Base-by-base conservation (phyloP, 768 basidiomycete genomes). In the Flagelloscypha sp. region DNA sequence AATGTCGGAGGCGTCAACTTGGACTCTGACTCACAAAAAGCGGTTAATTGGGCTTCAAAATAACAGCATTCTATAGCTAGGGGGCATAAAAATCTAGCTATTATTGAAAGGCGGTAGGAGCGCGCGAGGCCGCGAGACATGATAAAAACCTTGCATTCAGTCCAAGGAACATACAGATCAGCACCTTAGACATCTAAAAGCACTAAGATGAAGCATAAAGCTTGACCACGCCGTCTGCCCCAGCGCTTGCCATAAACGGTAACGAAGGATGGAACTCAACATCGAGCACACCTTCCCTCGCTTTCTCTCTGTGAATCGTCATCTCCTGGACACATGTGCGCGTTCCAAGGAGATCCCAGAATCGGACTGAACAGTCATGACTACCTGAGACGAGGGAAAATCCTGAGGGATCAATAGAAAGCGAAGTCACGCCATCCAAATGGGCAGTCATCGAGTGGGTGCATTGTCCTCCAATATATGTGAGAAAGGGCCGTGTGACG, bases 161-260 rank as follows among this genome's bases (percentile, higher is more conserved):
- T n/a, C n/a, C n/a, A n/a, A n/a, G n/a, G n/a, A n/a, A n/a, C n/a
- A n/a, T n/a, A n/a, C n/a, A n/a, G n/a, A n/a, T n/a, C n/a, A n/a
- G n/a, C n/a, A n/a, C n/a, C n/a, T n/a, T n/a, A n/a, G n/a, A 56
- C 30, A 16, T 56, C 55, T 24, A 56, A 52, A 7, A 46, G 42
- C 28, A 59, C 27, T 68, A 87, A 61, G 84, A 88, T 50, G 84
- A 84, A 42, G 85, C 84, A 56, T 86, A 95, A 18, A 97, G 66
- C 58, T 89, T 89, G 41, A 97, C 79, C 29, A 89, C 82, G 18
- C 93, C 92, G 59, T 97, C 94, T 9, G 89, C 88, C n/a, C 94
- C 94, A 13, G 87, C 86, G 55, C 87, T 94, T 11, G 84, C 88
- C 72, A 95, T 77, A 51, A 92, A 77, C 19, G 85, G 84, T 38